These are phyloP conservation scores for Xerocomus potaroensis DNA, from an alignment of 768 basidiomycete genomes.

Conservation along the genomic window DNA sequence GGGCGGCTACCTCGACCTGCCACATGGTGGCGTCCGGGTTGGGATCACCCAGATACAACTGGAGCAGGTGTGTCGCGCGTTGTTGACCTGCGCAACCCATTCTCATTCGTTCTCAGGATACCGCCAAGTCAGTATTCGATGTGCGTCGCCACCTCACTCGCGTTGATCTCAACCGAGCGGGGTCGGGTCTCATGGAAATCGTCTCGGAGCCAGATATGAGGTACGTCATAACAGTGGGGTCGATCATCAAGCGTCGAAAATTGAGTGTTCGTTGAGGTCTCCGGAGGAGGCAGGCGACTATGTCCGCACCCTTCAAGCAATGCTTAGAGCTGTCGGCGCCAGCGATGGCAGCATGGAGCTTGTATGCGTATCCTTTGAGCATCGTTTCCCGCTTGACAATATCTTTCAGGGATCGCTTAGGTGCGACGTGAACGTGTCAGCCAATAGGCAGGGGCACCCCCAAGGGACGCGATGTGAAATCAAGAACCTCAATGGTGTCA, in stretches of 20 bases:
- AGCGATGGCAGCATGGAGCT: constrained; percentile 98
- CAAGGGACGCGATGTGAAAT: constrained; percentile 89
- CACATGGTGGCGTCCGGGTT: constrained; percentile 43
- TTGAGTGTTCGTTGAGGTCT: constrained; percentile 36
- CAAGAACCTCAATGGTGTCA: constrained; percentile 93
- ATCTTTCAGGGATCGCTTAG: constrained; percentile 77
- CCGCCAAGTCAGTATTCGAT: constrained; percentile 76
- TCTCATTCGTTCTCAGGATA: constrained; percentile 58
- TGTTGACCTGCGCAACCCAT: neutral
- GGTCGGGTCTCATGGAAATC: constrained; percentile 89
- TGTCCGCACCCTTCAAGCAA: constrained; percentile 73
- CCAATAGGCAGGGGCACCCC: constrained; percentile 59
- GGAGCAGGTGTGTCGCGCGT: constrained; percentile 72
- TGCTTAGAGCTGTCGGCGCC: constrained; percentile 78
- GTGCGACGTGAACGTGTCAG: constrained; percentile 94
- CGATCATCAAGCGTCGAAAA: neutral
- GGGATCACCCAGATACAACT: constrained; percentile 92
- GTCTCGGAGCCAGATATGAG: constrained; percentile 91
- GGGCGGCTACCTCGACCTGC: constrained; percentile 53
- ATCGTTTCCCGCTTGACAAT: neutral
- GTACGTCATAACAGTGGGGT: constrained; percentile 26
- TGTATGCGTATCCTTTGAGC: constrained; percentile 38
- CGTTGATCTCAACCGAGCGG: constrained; percentile 90
- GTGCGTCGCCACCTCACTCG: constrained; percentile 46
- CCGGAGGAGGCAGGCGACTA: constrained; percentile 90